phyloP scores from a whole-genome alignment of 345 rosid genomes.

The Jatropha curcas region DNA sequence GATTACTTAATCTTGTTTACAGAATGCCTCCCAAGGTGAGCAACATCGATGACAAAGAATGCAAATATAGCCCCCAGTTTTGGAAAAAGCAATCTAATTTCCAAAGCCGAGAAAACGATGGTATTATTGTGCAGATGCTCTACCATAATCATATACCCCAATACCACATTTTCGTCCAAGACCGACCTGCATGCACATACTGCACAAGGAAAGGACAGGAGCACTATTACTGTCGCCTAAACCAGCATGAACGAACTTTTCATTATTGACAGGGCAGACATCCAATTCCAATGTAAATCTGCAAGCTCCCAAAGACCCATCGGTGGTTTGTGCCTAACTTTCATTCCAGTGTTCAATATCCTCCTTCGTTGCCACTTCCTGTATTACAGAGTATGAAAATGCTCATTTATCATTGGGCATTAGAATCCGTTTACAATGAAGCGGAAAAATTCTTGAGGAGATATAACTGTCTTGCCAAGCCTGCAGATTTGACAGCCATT shows the following conservation, averaged over 20 bases:
- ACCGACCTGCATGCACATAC: conserved; percentile 84
- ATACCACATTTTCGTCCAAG: conserved; percentile 73
- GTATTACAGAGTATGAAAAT: conserved; percentile 76
- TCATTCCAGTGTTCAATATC: conserved; percentile 90
- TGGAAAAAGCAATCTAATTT: too few species aligned
- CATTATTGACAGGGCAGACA: conserved; percentile 76
- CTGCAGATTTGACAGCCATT: conserved; percentile 36
- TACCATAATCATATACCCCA: conserved; percentile 72
- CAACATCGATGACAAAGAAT: too few species aligned
- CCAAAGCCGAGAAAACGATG: conserved; percentile 57
- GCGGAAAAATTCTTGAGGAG: conserved; percentile 78
- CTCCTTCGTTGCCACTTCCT: conserved; percentile 90
- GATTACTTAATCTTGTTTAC: too few species aligned
- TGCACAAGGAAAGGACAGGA: conserved; percentile 82
- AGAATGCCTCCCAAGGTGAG: too few species aligned
- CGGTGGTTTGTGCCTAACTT: conserved; percentile 91
- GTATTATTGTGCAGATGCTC: conserved; percentile 25
- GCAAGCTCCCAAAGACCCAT: conserved; percentile 89
- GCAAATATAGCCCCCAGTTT: too few species aligned
- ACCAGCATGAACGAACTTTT: conserved; percentile 68
- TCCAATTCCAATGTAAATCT: conserved; percentile 80
- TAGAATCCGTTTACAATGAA: conserved; percentile 85
- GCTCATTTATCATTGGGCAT: conserved; percentile 99
- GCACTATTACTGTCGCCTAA: conserved; percentile 67
- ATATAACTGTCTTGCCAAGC: conserved; percentile 71